Evolutionary conservation across 306 rosid species (phyloP), one percentile per base, ranked within the genome.

Genomic region (Dalbergia oliveri): DNA sequence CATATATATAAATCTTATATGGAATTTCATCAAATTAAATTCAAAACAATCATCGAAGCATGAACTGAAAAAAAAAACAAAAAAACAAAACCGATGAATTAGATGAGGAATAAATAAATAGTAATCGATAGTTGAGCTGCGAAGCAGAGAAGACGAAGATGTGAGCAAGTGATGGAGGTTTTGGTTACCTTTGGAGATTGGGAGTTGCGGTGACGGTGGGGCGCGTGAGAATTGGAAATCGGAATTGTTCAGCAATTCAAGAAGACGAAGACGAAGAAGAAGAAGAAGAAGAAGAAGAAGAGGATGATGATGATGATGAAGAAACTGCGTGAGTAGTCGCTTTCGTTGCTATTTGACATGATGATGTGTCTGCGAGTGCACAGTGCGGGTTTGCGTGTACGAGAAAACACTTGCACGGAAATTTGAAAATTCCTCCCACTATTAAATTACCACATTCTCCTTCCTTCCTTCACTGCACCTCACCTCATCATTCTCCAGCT

Each of bases 331-430:
- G 73, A 0, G 26, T 19, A 72, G 79, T 64, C 73, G 68, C 41
- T 79, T 49, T 73, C 50, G 57, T 54, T 53, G 64, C 43, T 73
- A 69, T 77, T 56, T 53, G 63, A 34, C 61, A 37, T 18, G 66
- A 71, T 34, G 66, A 15, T 3, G 54, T 9, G 74, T 9, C 65
- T 33, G 16, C n/a, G 10, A 9, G 75, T 9, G 64, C 21, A 18
- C 23, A 39, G 84, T 60, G 75, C 60, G 63, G 54, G 81, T 77
- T 83, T 84, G 70, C 87, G 87, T 78, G 85, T 63, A 50, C 70
- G 82, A 79, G 82, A 75, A 59, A 26, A 74, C 56, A 79, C 63
- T 79, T 35, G 75, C 80, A 83, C 82, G 76, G 51, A 83, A 77
- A 14, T 51, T 63, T 63, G 73, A 80, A 80, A 71, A 77, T 83